Percentiles rank a stretch among this genome's conserved stretches.
Evolutionary conservation across 2,329 filamentous ascomycete species (phyloP).

Genomic region (Setomelanomma holmii): DNA sequence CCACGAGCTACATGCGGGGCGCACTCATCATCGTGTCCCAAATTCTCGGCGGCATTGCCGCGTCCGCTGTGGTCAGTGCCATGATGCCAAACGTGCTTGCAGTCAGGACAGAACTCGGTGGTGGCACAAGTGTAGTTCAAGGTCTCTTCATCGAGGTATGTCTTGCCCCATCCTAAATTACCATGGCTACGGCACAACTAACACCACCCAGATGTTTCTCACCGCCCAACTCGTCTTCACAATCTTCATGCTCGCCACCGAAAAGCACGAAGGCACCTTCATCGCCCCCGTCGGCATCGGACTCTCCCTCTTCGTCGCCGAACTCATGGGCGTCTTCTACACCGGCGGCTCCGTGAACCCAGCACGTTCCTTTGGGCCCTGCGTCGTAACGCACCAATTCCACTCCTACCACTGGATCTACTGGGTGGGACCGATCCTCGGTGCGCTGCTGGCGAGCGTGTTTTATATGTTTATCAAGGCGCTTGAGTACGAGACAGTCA

Average conservation of each 20-base stretch:
- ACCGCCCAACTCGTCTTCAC: slow-evolving; percentile 43
- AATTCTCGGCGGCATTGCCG: slow-evolving; percentile 52
- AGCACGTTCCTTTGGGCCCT: slow-evolving; percentile 54
- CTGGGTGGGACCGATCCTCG: slow-evolving; percentile 36
- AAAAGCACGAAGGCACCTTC: slow-evolving; percentile 64
- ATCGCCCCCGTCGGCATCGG: slow-evolving; percentile 71
- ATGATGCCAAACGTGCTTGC: slow-evolving; percentile 54
- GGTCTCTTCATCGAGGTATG: slow-evolving; percentile 15
- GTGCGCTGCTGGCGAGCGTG: slow-evolving; percentile 51
- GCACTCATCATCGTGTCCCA: slow-evolving; percentile 52
- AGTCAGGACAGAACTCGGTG: slow-evolving; percentile 52
- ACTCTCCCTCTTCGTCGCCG: slow-evolving; percentile 68
- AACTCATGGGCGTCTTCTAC: slow-evolving; percentile 57
- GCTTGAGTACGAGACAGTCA: not conserved
- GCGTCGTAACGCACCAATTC: slow-evolving; percentile 49
- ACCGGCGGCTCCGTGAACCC: slow-evolving; percentile 55
- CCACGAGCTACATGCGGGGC: slow-evolving; percentile 52
- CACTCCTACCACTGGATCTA: slow-evolving; percentile 56
- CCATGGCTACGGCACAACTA: no score
- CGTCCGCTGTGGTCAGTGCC: slow-evolving; percentile 51
- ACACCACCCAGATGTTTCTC: slow-evolving; percentile 29
- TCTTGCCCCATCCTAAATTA: no score
- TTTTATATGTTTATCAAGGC: slow-evolving; percentile 58
- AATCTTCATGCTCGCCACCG: slow-evolving; percentile 65
- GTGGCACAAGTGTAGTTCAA: slow-evolving; percentile 50